These are phyloP conservation scores for Microbotryum scabiosae DNA, from an alignment of 1,284 basidiomycete genomes.

Conservation along the genomic window DNA sequence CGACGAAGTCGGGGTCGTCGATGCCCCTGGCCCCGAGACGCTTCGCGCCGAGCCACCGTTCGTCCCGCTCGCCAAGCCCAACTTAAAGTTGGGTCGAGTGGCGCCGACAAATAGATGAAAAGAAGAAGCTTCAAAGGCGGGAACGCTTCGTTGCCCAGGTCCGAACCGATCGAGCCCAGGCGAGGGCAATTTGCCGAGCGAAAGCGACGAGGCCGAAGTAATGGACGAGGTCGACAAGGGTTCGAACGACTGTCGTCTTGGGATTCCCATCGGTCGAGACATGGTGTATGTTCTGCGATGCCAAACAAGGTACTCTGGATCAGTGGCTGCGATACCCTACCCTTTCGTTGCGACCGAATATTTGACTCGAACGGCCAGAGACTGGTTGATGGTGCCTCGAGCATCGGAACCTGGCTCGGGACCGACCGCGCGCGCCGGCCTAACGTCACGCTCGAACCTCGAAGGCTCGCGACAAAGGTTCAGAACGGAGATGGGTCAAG, in stretches of 20 bases:
- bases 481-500: no score
- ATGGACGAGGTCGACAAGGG: slow-evolving; percentile 19
- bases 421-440: no score
- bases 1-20: no score
- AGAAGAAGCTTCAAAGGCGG: slow-evolving; percentile 24
- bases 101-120: not conserved
- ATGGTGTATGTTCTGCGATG: not conserved
- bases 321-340: no score
- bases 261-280: slow-evolving; percentile 17
- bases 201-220: slow-evolving; percentile 14
- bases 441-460: no score
- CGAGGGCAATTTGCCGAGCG: slow-evolving; percentile 29
- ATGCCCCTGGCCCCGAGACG: slow-evolving; percentile 4
- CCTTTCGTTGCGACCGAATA: no score
- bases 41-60: not conserved
- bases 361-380: no score
- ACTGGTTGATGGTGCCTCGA: no score
- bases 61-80: slow-evolving; percentile 2
- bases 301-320: no score
- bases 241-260: slow-evolving; percentile 27
- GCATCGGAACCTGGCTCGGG: no score
- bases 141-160: slow-evolving; percentile 29
- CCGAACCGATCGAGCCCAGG: slow-evolving; percentile 30
- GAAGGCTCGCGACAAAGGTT: no score
- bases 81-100: slow-evolving; percentile 1